Evolutionary conservation across 495 filamentous ascomycete species (phyloP), one percentile per base, ranked within the genome.

Genomic region (Hypoxylon fuscum): DNA sequence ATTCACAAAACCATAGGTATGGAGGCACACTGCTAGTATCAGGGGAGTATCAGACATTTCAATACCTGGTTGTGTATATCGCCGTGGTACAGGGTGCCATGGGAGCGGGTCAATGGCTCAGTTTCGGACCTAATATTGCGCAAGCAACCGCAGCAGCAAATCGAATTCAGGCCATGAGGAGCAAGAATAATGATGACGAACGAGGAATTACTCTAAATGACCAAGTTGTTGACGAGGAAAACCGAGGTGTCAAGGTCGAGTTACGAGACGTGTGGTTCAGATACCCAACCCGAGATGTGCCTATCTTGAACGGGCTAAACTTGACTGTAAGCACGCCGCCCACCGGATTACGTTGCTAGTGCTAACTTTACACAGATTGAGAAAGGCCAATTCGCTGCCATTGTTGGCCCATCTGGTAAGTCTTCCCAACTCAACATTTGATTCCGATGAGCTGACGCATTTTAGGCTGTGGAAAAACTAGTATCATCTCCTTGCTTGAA

Each of bases 391-490:
- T 89, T 86, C 60, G 86, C 83, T 3, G 90, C 87, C 2, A 80
- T 93, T 37, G 90, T 94, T 9, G 76, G 77, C 5, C 75, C 77
- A 0, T 79, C 76, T 15, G 77, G 77, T 77, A 69, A 45, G 68
- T 54, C 7, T 41, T 20, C 6, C 25, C 14, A 3, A 1, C 11
- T 40, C 22, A 41, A 31, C 35, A 18, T 15, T 41, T 29, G 18
- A 31, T 40, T 35, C 6, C 23, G 18, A 44, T 8, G 41, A 10
- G 23, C 61, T 72, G 15, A 74, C 49, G 27, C 15, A 2, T 88
- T 5, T 79, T 75, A 46, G 90, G 90, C 31, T 90, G 83, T 46
- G 90, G 90, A 0, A 94, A 94, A 69, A 88, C 85, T 3, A 91
- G 87, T 2, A 73, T 89, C 11, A 81, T 91, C 22, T 86, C 85